These are phyloP conservation scores for Delitschia confertaspora DNA, from an alignment of 495 filamentous ascomycete species.

Conservation along the genomic window DNA sequence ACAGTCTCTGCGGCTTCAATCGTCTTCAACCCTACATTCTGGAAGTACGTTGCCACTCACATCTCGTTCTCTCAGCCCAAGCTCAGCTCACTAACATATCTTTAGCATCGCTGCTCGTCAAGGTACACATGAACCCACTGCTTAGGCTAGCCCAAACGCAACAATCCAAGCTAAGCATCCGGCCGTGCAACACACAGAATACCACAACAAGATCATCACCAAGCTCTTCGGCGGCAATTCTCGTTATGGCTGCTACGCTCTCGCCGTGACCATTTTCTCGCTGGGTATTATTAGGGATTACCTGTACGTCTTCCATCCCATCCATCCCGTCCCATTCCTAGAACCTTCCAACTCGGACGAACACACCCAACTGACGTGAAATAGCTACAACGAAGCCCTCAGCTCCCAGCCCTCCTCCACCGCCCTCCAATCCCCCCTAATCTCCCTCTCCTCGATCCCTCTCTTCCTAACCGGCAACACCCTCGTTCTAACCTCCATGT, in stretches of 20 bases:
- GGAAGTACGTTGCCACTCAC: conserved; percentile 52
- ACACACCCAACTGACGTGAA: neutral
- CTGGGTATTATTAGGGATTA: conserved; percentile 81
- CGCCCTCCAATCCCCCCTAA: conserved; percentile 43
- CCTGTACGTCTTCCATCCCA: conserved; percentile 40
- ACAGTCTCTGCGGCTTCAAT: conserved; percentile 59
- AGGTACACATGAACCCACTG: conserved; percentile 43
- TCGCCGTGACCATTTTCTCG: conserved; percentile 81
- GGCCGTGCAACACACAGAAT: conserved; percentile 50
- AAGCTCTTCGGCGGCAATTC: conserved; percentile 74
- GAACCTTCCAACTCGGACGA: conserved; percentile 31
- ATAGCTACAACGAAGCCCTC: conserved; percentile 60
- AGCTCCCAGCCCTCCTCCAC: conserved; percentile 69
- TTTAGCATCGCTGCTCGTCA: conserved; percentile 55
- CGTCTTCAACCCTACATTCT: conserved; percentile 69
- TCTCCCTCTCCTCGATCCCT: conserved; percentile 52
- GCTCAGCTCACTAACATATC: conserved; percentile 19
- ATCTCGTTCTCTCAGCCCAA: neutral
- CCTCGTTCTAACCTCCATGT: conserved; percentile 81
- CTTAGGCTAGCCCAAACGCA: neutral
- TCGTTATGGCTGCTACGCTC: conserved; percentile 77
- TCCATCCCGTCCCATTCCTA: conserved; percentile 37
- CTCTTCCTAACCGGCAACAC: conserved; percentile 70
- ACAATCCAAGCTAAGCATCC: neutral
- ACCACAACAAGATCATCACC: conserved; percentile 80